Conservation (phyloP, 1,139 yeast species). For the Debaryomyces sp. region DNA sequence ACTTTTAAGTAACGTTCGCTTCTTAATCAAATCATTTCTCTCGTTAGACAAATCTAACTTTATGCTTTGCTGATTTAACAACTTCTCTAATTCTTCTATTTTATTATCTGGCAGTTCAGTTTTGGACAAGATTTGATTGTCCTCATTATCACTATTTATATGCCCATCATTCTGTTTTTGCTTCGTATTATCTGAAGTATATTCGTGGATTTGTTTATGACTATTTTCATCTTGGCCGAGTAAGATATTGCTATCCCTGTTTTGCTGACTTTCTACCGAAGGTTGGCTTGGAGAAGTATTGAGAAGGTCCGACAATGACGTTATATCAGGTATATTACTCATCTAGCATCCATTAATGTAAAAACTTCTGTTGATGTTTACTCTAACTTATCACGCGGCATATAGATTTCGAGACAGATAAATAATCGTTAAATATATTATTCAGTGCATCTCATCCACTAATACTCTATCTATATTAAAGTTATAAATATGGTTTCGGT, state of each 20-base stretch:
- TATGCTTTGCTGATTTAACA: conserved; percentile 22
- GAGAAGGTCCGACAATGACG: conserved; percentile 30
- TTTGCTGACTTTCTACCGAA: conserved; percentile 4
- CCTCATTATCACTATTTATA: neutral
- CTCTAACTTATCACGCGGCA: conserved; percentile 7
- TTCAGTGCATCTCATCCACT: neutral
- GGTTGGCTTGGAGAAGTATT: conserved; percentile 24
- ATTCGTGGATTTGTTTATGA: conserved; percentile 3
- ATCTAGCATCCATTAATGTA: conserved; percentile 11
- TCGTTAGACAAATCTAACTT: conserved; percentile 23
- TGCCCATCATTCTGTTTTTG: neutral
- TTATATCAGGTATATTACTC: conserved; percentile 30
- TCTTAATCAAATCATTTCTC: conserved; percentile 24
- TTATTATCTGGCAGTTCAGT: conserved; percentile 1
- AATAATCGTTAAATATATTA: neutral
- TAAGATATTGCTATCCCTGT: neutral
- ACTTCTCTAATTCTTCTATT: conserved; percentile 9
- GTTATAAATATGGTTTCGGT: conserved; percentile 53
- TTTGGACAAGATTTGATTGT: neutral
- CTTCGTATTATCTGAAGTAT: conserved; percentile 8
- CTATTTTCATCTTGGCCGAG: neutral
- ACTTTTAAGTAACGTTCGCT: conserved; percentile 20
- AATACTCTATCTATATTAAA: neutral
- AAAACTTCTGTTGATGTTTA: conserved; percentile 1
- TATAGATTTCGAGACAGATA: neutral